Conservation (phyloP, 495 filamentous ascomycete genomes). For the Aspergillus asperescens region DNA sequence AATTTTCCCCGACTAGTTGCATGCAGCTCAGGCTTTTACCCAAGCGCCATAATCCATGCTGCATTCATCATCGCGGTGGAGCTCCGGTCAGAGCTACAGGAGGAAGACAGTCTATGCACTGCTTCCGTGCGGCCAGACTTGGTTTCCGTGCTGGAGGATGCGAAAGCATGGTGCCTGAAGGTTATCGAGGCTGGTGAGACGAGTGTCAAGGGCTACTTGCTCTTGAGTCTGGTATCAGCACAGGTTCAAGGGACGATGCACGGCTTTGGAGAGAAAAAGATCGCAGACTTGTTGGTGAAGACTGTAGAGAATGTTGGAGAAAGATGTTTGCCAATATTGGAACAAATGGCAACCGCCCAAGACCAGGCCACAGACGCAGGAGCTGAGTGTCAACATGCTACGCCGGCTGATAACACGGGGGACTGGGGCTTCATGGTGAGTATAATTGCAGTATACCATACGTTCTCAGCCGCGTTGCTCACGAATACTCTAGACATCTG, state of each 20-base stretch:
- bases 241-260: conserved; percentile 40
- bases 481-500: not conserved
- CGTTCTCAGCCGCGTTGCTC: not conserved
- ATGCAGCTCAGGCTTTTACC: conserved; percentile 46
- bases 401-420: not conserved
- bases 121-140: conserved; percentile 30
- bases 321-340: not conserved
- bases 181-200: conserved; percentile 48
- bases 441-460: not conserved
- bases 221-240: conserved; percentile 35
- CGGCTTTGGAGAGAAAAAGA: conserved; percentile 29
- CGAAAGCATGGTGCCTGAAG: conserved; percentile 36
- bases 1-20: conserved; percentile 39
- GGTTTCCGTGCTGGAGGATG: conserved; percentile 41
- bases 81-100: conserved; percentile 31
- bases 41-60: conserved; percentile 26
- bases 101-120: conserved; percentile 40
- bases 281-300: conserved; percentile 25
- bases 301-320: conserved; percentile 38
- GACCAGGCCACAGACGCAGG: not conserved
- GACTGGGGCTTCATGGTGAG: not conserved
- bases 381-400: not conserved
- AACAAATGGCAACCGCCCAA: not conserved
- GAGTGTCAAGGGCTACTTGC: conserved; percentile 51
- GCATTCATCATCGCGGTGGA: conserved; percentile 1